Percentiles rank a stretch among this genome's conserved stretches.
These are phyloP conservation scores for Prinsepia uniflora DNA, from an alignment of 306 rosid genomes.

Conservation along the genomic window DNA sequence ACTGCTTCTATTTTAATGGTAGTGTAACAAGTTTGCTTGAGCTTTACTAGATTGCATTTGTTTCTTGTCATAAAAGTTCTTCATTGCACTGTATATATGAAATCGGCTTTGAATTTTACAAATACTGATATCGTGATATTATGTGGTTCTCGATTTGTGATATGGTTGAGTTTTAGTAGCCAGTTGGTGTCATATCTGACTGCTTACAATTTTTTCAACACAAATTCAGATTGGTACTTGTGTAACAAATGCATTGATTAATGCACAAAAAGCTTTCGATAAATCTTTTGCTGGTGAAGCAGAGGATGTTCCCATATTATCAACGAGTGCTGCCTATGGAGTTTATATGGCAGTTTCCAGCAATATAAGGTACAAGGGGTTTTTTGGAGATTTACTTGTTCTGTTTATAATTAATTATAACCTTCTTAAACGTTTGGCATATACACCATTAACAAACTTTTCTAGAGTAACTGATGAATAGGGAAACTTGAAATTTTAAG, in stretches of 20 bases:
- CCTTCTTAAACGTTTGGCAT: too few species aligned
- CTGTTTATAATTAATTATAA: background rate
- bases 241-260: slow-evolving; percentile 74
- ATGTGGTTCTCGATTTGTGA: background rate
- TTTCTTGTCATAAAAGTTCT: too few species aligned
- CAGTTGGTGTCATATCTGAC: background rate
- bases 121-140: background rate
- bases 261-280: slow-evolving; percentile 64
- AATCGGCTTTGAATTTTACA: too few species aligned
- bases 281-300: slow-evolving; percentile 67
- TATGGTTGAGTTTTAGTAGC: background rate
- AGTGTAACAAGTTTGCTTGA: too few species aligned
- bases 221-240: slow-evolving; percentile 66
- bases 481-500: background rate
- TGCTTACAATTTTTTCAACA: background rate
- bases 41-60: too few species aligned
- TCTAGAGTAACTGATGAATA: background rate
- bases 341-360: slow-evolving; percentile 90
- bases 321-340: slow-evolving; percentile 90
- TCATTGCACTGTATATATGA: too few species aligned
- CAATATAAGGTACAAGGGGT: slow-evolving; percentile 69
- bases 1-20: too few species aligned
- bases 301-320: slow-evolving; percentile 73
- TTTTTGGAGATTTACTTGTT: background rate
- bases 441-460: background rate